A percentile compares a stretch with the other conserved stretches of the same genome.
phyloP scores from a whole-genome alignment of 73 alveolate genomes.

The Urostyla sp. region DNA sequence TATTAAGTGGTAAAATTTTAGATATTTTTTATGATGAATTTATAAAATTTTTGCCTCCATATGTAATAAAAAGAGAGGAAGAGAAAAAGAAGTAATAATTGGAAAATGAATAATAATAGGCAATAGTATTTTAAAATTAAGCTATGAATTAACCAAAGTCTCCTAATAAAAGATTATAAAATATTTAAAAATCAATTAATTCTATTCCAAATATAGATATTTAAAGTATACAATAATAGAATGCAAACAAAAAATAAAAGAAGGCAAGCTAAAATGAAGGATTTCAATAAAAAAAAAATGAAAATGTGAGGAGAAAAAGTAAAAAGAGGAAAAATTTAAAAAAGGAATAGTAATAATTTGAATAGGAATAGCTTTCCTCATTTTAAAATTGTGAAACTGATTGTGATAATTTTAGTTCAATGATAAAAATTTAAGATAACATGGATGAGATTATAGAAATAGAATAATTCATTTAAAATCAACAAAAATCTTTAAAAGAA shows the following conservation, averaged over 20 bases:
- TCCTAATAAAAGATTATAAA: background rate
- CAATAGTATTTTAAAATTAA: background rate
- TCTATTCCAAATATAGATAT: background rate
- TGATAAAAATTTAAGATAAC: constrained; percentile 13
- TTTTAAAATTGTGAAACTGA: background rate
- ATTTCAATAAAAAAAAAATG: background rate
- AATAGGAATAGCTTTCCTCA: background rate
- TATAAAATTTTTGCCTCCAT: constrained; percentile 49
- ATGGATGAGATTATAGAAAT: constrained; percentile 30
- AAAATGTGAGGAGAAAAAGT: background rate
- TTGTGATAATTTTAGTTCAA: constrained; percentile 27
- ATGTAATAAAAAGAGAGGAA: constrained; percentile 36
- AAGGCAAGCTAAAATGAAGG: background rate
- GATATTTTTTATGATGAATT: constrained; percentile 54
- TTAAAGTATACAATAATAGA: background rate
- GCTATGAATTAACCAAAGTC: background rate
- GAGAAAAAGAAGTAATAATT: constrained; percentile 12
- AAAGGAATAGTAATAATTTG: background rate
- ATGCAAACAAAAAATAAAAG: background rate
- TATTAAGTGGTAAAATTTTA: constrained; percentile 36
- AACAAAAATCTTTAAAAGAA: no score
- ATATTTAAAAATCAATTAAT: background rate
- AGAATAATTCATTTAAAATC: constrained; percentile 25
- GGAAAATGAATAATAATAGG: background rate
- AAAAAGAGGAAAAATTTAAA: background rate